These are phyloP conservation scores for Hanseniaspora occidentalis DNA, from an alignment of 805 yeast species.

Conservation along the genomic window DNA sequence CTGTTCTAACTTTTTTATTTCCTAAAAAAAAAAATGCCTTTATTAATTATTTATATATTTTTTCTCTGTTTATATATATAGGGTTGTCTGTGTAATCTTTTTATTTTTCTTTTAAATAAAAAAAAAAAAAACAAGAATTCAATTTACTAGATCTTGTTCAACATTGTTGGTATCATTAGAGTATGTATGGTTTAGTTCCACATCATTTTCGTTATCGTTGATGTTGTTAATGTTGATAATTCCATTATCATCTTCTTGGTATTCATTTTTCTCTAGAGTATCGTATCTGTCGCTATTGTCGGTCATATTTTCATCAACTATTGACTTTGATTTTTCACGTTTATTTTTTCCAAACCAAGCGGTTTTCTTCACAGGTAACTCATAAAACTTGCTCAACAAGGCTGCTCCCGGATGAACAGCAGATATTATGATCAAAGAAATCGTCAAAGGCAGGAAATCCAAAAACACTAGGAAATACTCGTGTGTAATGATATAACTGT, in stretches of 20 bases:
- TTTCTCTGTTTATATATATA: no score
- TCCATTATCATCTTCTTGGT: neutral
- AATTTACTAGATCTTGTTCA: neutral
- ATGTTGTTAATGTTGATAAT: no score
- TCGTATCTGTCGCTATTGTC: neutral
- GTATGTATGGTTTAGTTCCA: neutral
- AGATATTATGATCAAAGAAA: slow-evolving; percentile 36
- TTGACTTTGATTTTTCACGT: neutral
- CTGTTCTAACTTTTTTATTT: no score
- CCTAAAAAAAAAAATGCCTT: no score
- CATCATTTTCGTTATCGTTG: neutral
- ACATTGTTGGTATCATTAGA: neutral
- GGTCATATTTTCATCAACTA: neutral
- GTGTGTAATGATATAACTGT: slow-evolving; percentile 47
- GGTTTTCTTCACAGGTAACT: neutral
- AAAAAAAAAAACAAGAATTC: neutral
- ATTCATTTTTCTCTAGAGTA: neutral
- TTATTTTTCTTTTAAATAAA: neutral
- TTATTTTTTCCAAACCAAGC: no score
- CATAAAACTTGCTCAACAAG: neutral
- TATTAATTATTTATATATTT: no score
- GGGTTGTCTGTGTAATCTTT: neutral
- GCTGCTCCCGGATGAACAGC: slow-evolving; percentile 49
- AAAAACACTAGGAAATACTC: slow-evolving; percentile 47
- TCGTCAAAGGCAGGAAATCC: slow-evolving; percentile 50